Base-by-base conservation (phyloP, 768 basidiomycete genomes). In the Boletus rubescentipes region DNA sequence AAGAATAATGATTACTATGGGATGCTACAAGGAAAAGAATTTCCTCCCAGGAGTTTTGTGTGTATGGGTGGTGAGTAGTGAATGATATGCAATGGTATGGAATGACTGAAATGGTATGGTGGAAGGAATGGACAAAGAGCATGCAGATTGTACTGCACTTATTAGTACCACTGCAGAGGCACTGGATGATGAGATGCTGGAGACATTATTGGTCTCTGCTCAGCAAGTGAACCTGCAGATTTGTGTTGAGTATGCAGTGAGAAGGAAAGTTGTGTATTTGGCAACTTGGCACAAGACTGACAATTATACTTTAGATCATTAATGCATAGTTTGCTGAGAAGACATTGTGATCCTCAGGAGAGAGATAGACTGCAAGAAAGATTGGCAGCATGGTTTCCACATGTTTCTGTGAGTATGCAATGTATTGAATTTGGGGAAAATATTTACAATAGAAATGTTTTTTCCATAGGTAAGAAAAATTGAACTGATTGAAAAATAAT, bases 121-220 rank as follows among this genome's bases (percentile, higher is more conserved):
- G 12, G 31, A 32, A 45, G 44, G 15, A 4, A 46, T 52, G 43
- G 3, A 52, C 3, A n/a, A 36, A n/a, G 31, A 40, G 18, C 6
- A 40, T 5, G 45, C 44, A 26, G 45, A 53, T 31, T 53, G 51
- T 18, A 46, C n/a, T 39, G 11, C 21, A 34, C 37, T 53, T 2
- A 34, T 53, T 8, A 12, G 1, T 2, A 18, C 23, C 26, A 53
- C 52, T 10, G 52, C 46, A 23, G 32, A 21, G 18, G 32, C 46
- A 14, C n/a, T 53, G 26, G 18, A 47, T 41, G 15, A 53, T 53
- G 46, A 53, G 4, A 30, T 35, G 12, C 15, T 53, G 52, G 52
- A 53, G 23, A 11, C 7, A 15, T n/a, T 53, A 0, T n/a, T 47
- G n/a, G 21, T 47, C 5, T 53, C 52, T 32, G 52, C 45, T 5